Conservation (phyloP, 2,329 filamentous ascomycete species). For the Botrytis fragariae region DNA sequence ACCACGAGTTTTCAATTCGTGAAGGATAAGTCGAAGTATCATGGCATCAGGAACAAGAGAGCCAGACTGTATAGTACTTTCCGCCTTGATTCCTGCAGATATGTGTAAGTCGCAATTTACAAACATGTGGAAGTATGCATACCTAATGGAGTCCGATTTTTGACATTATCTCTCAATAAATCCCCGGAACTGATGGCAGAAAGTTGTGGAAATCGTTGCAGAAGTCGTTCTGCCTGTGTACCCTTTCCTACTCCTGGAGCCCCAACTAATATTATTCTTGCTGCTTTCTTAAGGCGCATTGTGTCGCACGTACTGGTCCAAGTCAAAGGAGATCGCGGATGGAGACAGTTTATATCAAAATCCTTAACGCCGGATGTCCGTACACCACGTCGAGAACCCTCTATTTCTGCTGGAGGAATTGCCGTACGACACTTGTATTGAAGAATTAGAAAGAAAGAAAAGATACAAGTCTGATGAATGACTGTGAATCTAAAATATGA, state of each 20-base stretch:
- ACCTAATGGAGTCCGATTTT: conserved; percentile 83
- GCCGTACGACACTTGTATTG: not conserved
- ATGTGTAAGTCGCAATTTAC: conserved; percentile 9
- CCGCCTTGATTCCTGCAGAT: conserved; percentile 77
- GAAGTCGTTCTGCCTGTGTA: conserved; percentile 87
- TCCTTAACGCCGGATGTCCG: conserved; percentile 9
- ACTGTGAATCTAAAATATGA: not conserved
- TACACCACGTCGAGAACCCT: conserved; percentile 2
- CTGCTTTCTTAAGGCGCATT: conserved; percentile 74
- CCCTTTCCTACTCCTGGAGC: conserved; percentile 92
- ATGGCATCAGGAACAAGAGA: conserved; percentile 87
- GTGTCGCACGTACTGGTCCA: conserved; percentile 17
- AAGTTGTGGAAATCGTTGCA: conserved; percentile 82
- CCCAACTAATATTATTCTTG: conserved; percentile 90
- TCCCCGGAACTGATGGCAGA: conserved; percentile 93
- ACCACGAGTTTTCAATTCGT: conserved; percentile 79
- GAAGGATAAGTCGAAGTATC: conserved; percentile 88
- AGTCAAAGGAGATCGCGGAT: not conserved
- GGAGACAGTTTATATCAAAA: not conserved
- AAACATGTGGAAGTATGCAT: conserved; percentile 34
- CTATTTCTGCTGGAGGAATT: not conserved
- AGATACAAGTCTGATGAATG: not conserved
- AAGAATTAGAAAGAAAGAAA: not conserved
- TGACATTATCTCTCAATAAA: conserved; percentile 87
- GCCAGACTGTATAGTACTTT: conserved; percentile 82